Percentiles rank a stretch among this genome's conserved stretches.
Evolutionary conservation across 2,329 filamentous ascomycete genomes (phyloP).

Genomic region (Claviceps sp.): DNA sequence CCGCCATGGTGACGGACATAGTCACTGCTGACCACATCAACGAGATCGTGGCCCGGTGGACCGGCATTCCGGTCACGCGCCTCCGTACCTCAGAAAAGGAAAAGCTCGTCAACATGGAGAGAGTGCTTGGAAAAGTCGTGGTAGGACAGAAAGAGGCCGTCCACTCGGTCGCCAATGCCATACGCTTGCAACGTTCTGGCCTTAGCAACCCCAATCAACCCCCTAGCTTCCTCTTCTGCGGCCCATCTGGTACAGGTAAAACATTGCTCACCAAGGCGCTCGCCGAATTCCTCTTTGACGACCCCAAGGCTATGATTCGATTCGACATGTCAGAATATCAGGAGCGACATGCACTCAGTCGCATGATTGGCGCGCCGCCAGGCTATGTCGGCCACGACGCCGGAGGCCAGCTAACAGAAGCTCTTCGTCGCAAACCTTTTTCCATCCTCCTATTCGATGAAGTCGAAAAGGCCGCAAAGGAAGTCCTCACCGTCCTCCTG

Average conservation of each 20-base stretch:
- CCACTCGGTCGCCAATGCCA: conserved; percentile 84
- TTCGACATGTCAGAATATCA: conserved; percentile 99
- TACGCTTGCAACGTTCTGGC: conserved; percentile 86
- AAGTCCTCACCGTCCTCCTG: conserved; percentile 90
- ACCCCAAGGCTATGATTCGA: conserved; percentile 92
- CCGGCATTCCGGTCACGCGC: conserved; percentile 91
- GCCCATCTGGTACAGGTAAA: conserved; percentile 96
- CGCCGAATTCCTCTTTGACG: conserved; percentile 96
- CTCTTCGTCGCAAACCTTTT: conserved; percentile 85
- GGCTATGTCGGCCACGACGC: conserved; percentile 96
- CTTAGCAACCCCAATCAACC: conserved; percentile 93
- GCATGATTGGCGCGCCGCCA: conserved; percentile 95
- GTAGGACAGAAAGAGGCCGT: conserved; percentile 94
- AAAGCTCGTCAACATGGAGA: conserved; percentile 96
- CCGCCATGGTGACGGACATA: conserved; percentile 76
- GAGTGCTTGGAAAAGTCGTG: conserved; percentile 67
- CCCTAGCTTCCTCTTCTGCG: conserved; percentile 96
- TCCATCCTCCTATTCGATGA: conserved; percentile 97
- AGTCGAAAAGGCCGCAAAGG: conserved; percentile 96
- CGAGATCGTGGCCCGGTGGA: conserved; percentile 93
- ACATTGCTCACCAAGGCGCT: conserved; percentile 93
- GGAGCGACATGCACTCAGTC: conserved; percentile 84
- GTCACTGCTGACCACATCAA: conserved; percentile 98
- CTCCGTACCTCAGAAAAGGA: conserved; percentile 95
- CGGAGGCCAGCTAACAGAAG: conserved; percentile 90